Base-by-base conservation (phyloP, 1,284 basidiomycete species). In the Schizopora paradoxa region DNA sequence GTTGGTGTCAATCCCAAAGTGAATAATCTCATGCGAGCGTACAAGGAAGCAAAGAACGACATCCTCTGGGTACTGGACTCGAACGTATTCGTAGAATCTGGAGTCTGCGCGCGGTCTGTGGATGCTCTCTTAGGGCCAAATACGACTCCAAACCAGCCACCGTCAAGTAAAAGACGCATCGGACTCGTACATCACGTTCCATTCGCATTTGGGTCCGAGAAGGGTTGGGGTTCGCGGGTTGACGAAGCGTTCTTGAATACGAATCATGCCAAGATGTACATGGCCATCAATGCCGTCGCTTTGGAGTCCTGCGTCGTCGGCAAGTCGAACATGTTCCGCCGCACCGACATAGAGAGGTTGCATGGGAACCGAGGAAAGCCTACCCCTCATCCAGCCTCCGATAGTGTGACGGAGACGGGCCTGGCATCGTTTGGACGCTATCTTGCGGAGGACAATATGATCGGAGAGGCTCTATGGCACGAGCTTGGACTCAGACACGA, bases 251-350 rank as follows among this genome's bases (percentile, higher is more conserved):
- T 97, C 62, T 69, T 99, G 41, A 96, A 95, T 61, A 95, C 92
- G 4, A 97, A 92, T 43, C 96, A 99, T 60, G 95, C 95, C 11
- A 98, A 96, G 65, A 99, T 99, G 95, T 99, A 99, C 60, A 75
- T 98, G 43, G 93, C 93, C 6, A 91, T 99, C 63, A 96, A 96
- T 65, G 73, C 82, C 0, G 69, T 88, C 38, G 85, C 83, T 4
- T 68, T 97, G 47, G 96, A 97, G 43, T 95, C 91, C 0, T 99
- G 96, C 62, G 91, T 99, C 10, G 88, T 98, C 54, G 96, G 96
- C 54, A 99, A 99, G 67, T 94, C 91, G 46, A 94, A 93, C 64
- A 65, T 99, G 52, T 99, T 94, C 66, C 84, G 91, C 37, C 86
- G 91, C 43, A 87, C 89, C 28, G 92, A 96, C 61, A 66, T 95